Percentiles rank a stretch among this genome's conserved stretches.
phyloP scores from a whole-genome alignment of 257 asterid species.

The Osmanthus fragrans region DNA sequence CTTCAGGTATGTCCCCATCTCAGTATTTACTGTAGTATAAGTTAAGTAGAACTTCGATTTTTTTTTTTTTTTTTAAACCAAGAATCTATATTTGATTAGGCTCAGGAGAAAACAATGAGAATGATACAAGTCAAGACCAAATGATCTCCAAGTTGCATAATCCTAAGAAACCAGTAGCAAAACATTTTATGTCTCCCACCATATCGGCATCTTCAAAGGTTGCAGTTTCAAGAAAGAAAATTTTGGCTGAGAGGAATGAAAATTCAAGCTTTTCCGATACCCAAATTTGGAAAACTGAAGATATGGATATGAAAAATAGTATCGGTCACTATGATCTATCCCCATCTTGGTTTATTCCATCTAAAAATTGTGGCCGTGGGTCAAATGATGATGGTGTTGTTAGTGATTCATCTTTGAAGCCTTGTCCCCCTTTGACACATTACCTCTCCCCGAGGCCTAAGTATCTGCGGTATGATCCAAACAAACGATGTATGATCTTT shows the following conservation, averaged over 20 bases:
- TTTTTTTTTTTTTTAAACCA: background rate
- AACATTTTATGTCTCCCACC: constrained; percentile 64
- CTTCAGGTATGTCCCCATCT: constrained; percentile 43
- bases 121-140: constrained; percentile 33
- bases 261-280: constrained; percentile 24
- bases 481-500: constrained; percentile 43
- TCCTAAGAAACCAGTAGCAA: constrained; percentile 32
- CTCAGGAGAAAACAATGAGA: constrained; percentile 63
- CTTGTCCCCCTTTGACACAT: constrained; percentile 55
- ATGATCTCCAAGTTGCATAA: constrained; percentile 36
- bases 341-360: constrained; percentile 17
- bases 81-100: constrained; percentile 21
- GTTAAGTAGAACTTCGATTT: background rate
- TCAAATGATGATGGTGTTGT: constrained; percentile 29
- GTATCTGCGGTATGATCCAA: constrained; percentile 67
- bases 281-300: constrained; percentile 18
- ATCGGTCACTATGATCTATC: constrained; percentile 9
- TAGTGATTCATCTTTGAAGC: constrained; percentile 38
- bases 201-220: constrained; percentile 65
- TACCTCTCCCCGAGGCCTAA: constrained; percentile 72
- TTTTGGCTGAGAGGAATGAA: constrained; percentile 55
- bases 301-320: constrained; percentile 14
- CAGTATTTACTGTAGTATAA: background rate
- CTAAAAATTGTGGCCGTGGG: constrained; percentile 21
- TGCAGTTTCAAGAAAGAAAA: constrained; percentile 47